Conservation (phyloP, 257 asterid species). For the Cinchona pubescens region DNA sequence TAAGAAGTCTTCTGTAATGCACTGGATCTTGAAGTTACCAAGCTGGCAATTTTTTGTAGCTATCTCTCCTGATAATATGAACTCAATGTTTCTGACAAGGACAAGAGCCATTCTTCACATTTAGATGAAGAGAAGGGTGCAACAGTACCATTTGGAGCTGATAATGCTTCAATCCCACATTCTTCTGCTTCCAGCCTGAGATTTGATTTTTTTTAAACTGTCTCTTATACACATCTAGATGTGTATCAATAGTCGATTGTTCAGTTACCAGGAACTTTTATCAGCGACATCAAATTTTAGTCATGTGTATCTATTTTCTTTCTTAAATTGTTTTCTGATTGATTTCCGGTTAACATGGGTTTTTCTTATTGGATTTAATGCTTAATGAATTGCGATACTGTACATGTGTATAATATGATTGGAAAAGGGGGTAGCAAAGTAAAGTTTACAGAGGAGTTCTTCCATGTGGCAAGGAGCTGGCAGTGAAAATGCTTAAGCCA, state of each 20-base stretch:
- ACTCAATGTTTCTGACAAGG: slow-evolving; percentile 37
- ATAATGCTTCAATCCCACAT: slow-evolving; percentile 23
- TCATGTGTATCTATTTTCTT: slow-evolving; percentile 46
- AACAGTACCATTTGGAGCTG: slow-evolving; percentile 31
- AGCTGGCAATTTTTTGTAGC: slow-evolving; percentile 60
- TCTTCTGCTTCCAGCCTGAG: slow-evolving; percentile 18
- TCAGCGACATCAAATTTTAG: slow-evolving; percentile 61
- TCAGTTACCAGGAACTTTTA: slow-evolving; percentile 69
- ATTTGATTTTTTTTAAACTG: too few species aligned
- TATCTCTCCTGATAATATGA: slow-evolving; percentile 65
- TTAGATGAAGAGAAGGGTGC: slow-evolving; percentile 44
- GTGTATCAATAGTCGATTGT: too few species aligned
- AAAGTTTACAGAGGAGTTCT: slow-evolving; percentile 67
- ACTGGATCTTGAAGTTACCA: slow-evolving; percentile 48
- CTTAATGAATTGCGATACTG: slow-evolving; percentile 11
- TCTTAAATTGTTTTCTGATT: not conserved
- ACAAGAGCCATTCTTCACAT: slow-evolving; percentile 29
- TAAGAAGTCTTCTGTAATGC: slow-evolving; percentile 48
- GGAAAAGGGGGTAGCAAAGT: slow-evolving; percentile 97
- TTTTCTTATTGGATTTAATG: slow-evolving; percentile 10
- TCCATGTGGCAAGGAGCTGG: slow-evolving; percentile 61
- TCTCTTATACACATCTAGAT: too few species aligned
- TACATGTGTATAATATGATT: slow-evolving; percentile 60
- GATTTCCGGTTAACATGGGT: not conserved
- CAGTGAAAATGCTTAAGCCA: slow-evolving; percentile 77